These are phyloP conservation scores for Geum urbanum DNA, from an alignment of 306 rosid genomes.

Conservation along the genomic window DNA sequence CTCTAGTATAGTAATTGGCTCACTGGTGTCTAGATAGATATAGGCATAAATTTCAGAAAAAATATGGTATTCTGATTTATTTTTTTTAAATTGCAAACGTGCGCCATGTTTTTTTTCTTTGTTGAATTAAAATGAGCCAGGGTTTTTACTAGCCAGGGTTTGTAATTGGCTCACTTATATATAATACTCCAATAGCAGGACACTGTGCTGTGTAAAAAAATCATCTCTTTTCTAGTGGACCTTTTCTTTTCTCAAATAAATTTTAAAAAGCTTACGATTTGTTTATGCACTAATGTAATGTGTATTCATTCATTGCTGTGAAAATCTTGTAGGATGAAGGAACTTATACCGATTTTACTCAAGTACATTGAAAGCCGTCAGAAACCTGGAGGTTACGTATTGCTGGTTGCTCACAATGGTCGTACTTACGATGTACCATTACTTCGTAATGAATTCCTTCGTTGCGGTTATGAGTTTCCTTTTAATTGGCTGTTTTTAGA, in stretches of 20 bases:
- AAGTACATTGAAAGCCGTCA: conserved; percentile 62
- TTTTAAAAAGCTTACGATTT: background rate
- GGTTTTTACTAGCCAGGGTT: too few relatives aligned
- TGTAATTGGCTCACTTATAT: background rate
- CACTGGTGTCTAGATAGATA: background rate
- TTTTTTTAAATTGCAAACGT: background rate
- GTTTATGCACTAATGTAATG: background rate
- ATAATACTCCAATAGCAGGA: too few relatives aligned
- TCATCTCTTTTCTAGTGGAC: background rate
- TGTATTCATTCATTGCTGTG: background rate
- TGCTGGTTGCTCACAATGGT: conserved; percentile 79
- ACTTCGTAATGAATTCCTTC: conserved; percentile 53
- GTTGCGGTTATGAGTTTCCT: conserved; percentile 61
- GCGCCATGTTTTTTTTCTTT: too few relatives aligned
- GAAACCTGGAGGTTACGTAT: conserved; percentile 61
- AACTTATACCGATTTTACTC: conserved; percentile 63
- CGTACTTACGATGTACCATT: conserved; percentile 85
- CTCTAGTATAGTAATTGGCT: background rate
- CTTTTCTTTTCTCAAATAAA: background rate
- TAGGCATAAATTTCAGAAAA: background rate
- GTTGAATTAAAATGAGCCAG: too few relatives aligned
- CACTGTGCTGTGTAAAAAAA: background rate
- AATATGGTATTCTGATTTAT: background rate
- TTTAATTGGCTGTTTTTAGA: conserved; percentile 63
- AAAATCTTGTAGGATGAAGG: conserved; percentile 64